Base-by-base conservation (phyloP, 371 early-diverging fungal species). In the Rhizopus stolonifer region DNA sequence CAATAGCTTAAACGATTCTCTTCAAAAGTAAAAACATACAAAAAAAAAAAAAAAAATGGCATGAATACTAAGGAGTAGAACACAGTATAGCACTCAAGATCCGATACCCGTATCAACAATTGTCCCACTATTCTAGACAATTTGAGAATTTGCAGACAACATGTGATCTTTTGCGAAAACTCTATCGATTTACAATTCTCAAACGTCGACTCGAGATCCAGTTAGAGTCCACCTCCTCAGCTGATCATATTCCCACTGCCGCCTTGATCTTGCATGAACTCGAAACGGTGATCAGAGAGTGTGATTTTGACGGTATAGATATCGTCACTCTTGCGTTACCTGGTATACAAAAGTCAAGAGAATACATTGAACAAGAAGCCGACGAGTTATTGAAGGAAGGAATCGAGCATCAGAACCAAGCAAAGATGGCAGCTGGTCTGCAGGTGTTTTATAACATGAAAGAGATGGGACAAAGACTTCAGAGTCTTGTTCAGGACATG, bases 381-480 rank as follows among this genome's bases (percentile, higher is more conserved):
- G 75, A 77, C 31, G 59, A 70, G 4, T 59, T 84, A 39, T 57
- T 90, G 11, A 70, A 76, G 23, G 77, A 80, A 22, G 88, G 91
- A 1, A 67, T 89, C 33, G 67, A 65, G 0, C 46, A 74, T 0
- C 81, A 85, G 64, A 84, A 85, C 49, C 86, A 88, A 62, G 70
- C 85, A 4, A 85, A 86, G 31, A 82, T 91, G 56, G 88, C 90
- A 17, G 69, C 84, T 10, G 85, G 87, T 4, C 72, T 91, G 45
- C 92, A 90, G 47, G 85, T 91, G 5, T 89, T 86, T 59, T 78
- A 84, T 40, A 88, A 88, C 47, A 69, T 91, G 47, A 77, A 81
- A 26, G 63, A 77, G 32, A 69, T 89, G 69, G 73, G 80, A 10
- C 58, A 69, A 25, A 81, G 72, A 32, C 69, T 80, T 33, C 49